Conservation (phyloP, 441 rosid species). For the Manihot esculenta region DNA sequence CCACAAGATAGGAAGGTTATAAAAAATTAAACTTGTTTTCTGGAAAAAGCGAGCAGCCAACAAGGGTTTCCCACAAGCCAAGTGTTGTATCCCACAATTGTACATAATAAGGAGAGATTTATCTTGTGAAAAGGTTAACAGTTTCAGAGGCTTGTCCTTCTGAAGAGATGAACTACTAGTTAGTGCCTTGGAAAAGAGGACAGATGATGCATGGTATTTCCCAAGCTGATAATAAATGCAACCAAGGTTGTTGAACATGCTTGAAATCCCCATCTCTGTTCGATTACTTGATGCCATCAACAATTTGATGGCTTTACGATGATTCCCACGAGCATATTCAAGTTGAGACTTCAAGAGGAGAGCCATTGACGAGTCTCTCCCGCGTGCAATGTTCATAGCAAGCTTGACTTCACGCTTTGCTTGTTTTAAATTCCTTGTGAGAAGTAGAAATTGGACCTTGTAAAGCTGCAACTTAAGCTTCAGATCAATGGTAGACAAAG, state of each 20-base stretch:
- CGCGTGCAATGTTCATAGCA: constrained; percentile 86
- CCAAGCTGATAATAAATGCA: constrained; percentile 86
- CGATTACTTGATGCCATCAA: constrained; percentile 75
- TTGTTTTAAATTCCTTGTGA: constrained; percentile 82
- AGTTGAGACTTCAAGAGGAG: constrained; percentile 93
- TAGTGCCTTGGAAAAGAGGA: constrained; percentile 78
- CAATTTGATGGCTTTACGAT: constrained; percentile 88
- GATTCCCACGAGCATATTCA: constrained; percentile 92
- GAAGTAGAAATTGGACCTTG: constrained; percentile 82
- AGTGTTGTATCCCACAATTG: constrained; percentile 80
- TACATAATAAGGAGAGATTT: constrained; percentile 78
- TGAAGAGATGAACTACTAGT: constrained; percentile 55
- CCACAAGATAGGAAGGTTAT: constrained; percentile 77
- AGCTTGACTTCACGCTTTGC: constrained; percentile 98
- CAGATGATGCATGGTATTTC: constrained; percentile 61
- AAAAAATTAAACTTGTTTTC: constrained; percentile 70
- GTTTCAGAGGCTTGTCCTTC: constrained; percentile 69
- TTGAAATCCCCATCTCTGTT: constrained; percentile 59
- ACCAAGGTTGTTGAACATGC: constrained; percentile 91
- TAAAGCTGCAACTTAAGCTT: constrained; percentile 93
- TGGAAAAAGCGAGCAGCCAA: constrained; percentile 86
- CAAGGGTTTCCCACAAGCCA: constrained; percentile 84
- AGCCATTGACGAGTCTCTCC: constrained; percentile 83
- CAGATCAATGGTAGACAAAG: constrained; percentile 60
- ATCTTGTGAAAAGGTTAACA: constrained; percentile 74